Evolutionary conservation across 768 basidiomycete species (phyloP), one percentile per base, ranked within the genome.

Genomic region (Russula earlei): DNA sequence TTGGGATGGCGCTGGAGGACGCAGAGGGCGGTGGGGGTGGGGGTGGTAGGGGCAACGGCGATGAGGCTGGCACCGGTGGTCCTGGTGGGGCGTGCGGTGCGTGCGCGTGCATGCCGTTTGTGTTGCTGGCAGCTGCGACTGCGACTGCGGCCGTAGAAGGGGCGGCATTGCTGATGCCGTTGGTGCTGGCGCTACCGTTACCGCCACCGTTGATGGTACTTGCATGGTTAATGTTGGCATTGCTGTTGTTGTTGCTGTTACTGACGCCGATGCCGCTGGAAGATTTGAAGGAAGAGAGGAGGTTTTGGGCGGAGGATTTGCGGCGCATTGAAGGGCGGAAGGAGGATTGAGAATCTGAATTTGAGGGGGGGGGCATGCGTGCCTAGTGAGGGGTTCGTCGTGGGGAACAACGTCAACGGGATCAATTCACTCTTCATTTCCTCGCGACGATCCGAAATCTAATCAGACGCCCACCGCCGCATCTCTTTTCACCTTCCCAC

Each of bases 291-390:
- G 84, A 83, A 8, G 82, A 80, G 33, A 92, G 77, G 45, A 91
- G 75, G 69, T 91, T 88, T 72, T 86, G 88, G 11, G 84, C 88
- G 11, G 87, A 89, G 19, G 87, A 87, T 73, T 91, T 92, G 62
- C 89, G 81, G 62, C 88, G 84, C 78, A 92, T 84, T 7, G 73
- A 62, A 27, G 87, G 85, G 52, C 82, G 80, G 1, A 36, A 45
- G 34, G 43, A 40, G 51, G 55, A 45, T 42, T 41, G 61, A 63
- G 70, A 15, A 65, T 64, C 69, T 24, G 48, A 38, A 14, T 17
- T n/a, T n/a, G n/a, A 9, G 14, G 49, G 54, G 52, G 65, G 63
- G 55, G 59, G 50, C 65, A 67, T 66, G 12, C 38, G 38, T 41
- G 20, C 27, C 22, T 58, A n/a, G n/a, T n/a, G n/a, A n/a, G n/a